Conservation (phyloP, 1,139 yeast genomes). For the Geotrichum europaeum region DNA sequence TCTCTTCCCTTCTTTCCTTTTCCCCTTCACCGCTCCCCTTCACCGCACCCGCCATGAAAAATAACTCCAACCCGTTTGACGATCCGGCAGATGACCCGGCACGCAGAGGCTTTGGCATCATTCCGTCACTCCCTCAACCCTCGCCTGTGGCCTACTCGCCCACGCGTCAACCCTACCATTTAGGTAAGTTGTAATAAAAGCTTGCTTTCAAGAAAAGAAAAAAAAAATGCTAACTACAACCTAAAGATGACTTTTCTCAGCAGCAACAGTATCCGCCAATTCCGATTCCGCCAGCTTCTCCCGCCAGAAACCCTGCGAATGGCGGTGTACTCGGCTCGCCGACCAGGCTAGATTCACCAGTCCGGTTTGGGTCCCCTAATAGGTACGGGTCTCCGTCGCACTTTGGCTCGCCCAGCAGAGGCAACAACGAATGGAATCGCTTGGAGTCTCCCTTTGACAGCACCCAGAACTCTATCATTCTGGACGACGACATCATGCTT, state of each 20-base stretch:
- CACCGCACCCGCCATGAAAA: background rate
- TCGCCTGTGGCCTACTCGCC: constrained; percentile 22
- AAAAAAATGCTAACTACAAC: background rate
- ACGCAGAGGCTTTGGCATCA: constrained; percentile 4
- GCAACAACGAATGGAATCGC: constrained; percentile 24
- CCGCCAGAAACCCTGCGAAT: constrained; percentile 17
- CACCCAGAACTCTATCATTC: constrained; percentile 24
- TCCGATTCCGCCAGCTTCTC: constrained; percentile 13
- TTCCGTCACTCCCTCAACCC: constrained; percentile 15
- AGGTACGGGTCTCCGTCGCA: constrained; percentile 4
- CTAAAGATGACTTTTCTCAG: background rate
- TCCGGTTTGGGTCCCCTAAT: background rate
- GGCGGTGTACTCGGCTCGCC: constrained; percentile 3
- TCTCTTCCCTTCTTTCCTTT: background rate
- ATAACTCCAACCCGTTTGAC: background rate
- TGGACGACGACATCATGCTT: constrained; percentile 17
- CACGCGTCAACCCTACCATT: constrained; percentile 23
- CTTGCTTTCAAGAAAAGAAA: no score
- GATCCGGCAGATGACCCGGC: background rate
- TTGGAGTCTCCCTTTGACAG: constrained; percentile 29
- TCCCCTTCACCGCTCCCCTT: background rate
- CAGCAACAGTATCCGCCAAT: background rate
- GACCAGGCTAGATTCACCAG: background rate
- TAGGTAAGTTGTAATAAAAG: constrained; percentile 19
- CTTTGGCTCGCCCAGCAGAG: constrained; percentile 18